Conservation (phyloP, 2,329 filamentous ascomycete species). For the Neobulgaria alba region DNA sequence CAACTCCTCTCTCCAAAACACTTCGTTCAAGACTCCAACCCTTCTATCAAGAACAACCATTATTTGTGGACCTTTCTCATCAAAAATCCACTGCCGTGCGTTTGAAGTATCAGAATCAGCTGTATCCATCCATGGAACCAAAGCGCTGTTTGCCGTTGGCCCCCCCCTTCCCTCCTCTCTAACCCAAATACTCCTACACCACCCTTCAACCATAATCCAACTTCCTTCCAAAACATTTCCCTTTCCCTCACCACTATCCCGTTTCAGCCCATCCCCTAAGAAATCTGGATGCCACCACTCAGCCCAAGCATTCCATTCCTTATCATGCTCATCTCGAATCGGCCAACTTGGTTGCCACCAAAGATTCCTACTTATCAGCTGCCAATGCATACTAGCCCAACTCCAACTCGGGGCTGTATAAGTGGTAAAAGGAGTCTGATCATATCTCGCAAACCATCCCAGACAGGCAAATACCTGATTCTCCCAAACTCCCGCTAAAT, state of each 20-base stretch:
- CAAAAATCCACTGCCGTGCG: neutral
- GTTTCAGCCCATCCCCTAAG: neutral
- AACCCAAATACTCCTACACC: neutral
- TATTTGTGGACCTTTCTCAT: neutral
- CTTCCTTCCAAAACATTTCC: neutral
- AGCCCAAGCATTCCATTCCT: neutral
- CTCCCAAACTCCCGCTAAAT: neutral
- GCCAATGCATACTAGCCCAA: neutral
- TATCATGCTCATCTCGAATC: neutral
- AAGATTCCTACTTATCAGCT: neutral
- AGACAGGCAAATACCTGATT: neutral
- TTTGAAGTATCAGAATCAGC: neutral
- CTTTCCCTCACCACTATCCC: neutral
- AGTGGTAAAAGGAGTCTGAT: neutral
- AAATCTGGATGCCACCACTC: neutral
- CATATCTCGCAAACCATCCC: neutral
- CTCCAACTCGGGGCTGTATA: neutral
- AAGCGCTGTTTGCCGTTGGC: neutral
- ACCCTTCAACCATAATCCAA: neutral
- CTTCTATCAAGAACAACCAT: neutral
- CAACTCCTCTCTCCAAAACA: too few species aligned
- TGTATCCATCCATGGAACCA: neutral
- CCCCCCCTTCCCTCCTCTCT: neutral
- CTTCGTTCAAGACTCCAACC: too few species aligned
- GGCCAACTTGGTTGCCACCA: neutral